phyloP scores from a whole-genome alignment of 108 stramenopile genomes.

The Nannochloropsis oceanica region DNA sequence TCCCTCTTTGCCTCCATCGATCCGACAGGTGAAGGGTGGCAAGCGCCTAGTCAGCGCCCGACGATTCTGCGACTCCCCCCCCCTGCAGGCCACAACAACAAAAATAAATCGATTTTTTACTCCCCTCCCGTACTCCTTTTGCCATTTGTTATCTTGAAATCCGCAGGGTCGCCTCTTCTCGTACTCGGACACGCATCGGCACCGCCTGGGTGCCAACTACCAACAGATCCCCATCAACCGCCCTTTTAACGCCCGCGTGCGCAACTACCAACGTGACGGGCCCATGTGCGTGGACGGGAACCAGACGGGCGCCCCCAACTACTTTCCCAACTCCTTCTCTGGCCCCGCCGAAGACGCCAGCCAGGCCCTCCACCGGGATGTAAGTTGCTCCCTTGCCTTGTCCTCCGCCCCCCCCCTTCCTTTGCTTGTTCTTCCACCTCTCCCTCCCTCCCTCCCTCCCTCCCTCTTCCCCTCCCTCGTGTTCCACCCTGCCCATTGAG shows the following conservation, averaged over 20 bases:
- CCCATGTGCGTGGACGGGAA: conserved; percentile 43
- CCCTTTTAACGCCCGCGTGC: conserved; percentile 26
- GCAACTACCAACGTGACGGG: conserved; percentile 46
- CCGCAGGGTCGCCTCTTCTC: conserved; percentile 28
- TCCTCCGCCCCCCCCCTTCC: too few species aligned
- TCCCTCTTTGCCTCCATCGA: too few species aligned
- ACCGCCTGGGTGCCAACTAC: conserved; percentile 55
- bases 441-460: not conserved
- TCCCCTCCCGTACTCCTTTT: too few species aligned
- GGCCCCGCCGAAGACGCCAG: conserved; percentile 21
- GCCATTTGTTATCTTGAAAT: not conserved
- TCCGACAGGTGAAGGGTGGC: too few species aligned
- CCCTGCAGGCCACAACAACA: too few species aligned
- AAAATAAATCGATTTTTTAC: too few species aligned
- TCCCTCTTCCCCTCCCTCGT: not conserved
- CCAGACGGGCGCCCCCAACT: conserved; percentile 40
- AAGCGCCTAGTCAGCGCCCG: too few species aligned
- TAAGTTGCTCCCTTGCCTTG: not conserved
- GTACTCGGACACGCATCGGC: conserved; percentile 52
- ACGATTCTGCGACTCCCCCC: too few species aligned
- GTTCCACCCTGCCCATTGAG: too few species aligned
- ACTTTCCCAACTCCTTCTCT: conserved; percentile 48
- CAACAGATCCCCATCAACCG: conserved; percentile 46
- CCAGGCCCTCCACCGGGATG: not conserved
- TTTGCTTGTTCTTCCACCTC: not conserved